Percentiles rank a stretch among this genome's conserved stretches.
These are phyloP conservation scores for Phanerodontia chrysosporium DNA, from an alignment of 768 basidiomycete species.

Conservation along the genomic window DNA sequence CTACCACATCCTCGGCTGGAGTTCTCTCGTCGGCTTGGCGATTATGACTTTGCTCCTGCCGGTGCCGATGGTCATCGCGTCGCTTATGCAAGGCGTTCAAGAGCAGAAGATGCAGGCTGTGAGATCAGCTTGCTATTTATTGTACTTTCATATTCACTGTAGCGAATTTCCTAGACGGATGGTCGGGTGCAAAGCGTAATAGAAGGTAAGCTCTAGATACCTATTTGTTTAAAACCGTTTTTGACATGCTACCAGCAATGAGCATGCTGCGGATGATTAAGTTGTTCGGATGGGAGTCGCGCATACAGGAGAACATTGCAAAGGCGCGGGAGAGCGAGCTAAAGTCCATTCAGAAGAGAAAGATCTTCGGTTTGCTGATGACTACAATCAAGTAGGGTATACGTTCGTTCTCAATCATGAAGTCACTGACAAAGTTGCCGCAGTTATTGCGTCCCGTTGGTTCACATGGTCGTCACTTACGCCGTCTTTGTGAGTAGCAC, in stretches of 20 bases:
- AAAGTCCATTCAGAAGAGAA: slow-evolving; percentile 44
- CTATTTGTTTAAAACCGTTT: too few relatives aligned
- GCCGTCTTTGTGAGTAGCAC: slow-evolving; percentile 43
- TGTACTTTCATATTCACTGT: not conserved
- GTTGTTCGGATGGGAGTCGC: slow-evolving; percentile 37
- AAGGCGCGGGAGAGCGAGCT: slow-evolving; percentile 59
- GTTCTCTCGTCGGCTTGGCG: slow-evolving; percentile 39
- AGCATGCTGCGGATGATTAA: slow-evolving; percentile 42
- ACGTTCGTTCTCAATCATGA: too few relatives aligned
- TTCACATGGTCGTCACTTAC: slow-evolving; percentile 61
- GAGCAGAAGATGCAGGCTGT: slow-evolving; percentile 38
- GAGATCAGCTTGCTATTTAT: slow-evolving; percentile 15
- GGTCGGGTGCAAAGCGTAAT: slow-evolving; percentile 41
- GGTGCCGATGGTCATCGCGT: slow-evolving; percentile 37
- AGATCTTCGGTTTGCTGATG: slow-evolving; percentile 47
- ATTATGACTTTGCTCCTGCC: slow-evolving; percentile 39
- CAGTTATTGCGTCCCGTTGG: slow-evolving; percentile 57
- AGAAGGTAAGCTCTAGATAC: slow-evolving; percentile 23
- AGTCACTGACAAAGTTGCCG: slow-evolving; percentile 34
- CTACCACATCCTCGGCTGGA: slow-evolving; percentile 21
- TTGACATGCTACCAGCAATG: slow-evolving; percentile 15
- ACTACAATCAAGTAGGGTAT: slow-evolving; percentile 44
- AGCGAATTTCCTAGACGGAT: slow-evolving; percentile 32
- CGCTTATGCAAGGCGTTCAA: slow-evolving; percentile 32
- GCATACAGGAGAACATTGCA: slow-evolving; percentile 46